Percentiles rank a stretch among this genome's conserved stretches.
phyloP scores from a whole-genome alignment of 1,284 basidiomycete species.

The Cutaneotrichosporon curvatum region DNA sequence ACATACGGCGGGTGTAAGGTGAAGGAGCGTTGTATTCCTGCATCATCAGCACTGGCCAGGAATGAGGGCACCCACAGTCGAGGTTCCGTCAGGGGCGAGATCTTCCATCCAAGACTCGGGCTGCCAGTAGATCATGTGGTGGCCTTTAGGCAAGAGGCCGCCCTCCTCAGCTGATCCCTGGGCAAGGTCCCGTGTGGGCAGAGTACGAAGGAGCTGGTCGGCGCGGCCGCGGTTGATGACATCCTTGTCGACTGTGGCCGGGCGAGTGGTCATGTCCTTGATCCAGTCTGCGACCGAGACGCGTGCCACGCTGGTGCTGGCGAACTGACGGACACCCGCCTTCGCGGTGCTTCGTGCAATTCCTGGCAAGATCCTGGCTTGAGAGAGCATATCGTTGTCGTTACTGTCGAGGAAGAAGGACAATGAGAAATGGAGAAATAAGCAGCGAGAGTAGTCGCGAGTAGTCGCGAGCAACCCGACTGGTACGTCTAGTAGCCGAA shows the following conservation, averaged over 20 bases:
- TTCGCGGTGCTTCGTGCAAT: too few relatives aligned
- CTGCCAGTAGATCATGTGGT: conserved; percentile 70
- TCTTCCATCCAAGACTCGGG: conserved; percentile 55
- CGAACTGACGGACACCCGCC: too few relatives aligned
- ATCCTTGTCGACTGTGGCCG: conserved; percentile 13
- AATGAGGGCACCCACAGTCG: conserved; percentile 50
- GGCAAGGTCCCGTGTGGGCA: conserved; percentile 56
- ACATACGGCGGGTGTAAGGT: conserved; percentile 72
- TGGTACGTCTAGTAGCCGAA: too few relatives aligned
- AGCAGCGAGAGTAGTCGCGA: too few relatives aligned
- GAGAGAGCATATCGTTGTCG: too few relatives aligned
- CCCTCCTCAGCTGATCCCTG: conserved; percentile 28
- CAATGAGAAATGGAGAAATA: too few relatives aligned
- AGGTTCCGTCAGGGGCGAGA: conserved; percentile 57
- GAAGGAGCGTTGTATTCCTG: conserved; percentile 53
- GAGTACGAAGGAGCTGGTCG: conserved; percentile 46
- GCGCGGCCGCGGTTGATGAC: conserved; percentile 20
- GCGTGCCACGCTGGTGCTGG: too few relatives aligned
- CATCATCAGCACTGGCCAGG: neutral
- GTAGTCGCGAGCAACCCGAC: too few relatives aligned
- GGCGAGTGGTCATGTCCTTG: conserved; percentile 14
- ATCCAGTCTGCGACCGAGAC: conserved; percentile 18
- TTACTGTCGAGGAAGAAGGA: too few relatives aligned
- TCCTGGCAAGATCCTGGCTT: too few relatives aligned
- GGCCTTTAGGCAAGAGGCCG: conserved; percentile 54